These are phyloP conservation scores for Acorus gramineus DNA, from an alignment of 106 monocot genomes.

Conservation along the genomic window DNA sequence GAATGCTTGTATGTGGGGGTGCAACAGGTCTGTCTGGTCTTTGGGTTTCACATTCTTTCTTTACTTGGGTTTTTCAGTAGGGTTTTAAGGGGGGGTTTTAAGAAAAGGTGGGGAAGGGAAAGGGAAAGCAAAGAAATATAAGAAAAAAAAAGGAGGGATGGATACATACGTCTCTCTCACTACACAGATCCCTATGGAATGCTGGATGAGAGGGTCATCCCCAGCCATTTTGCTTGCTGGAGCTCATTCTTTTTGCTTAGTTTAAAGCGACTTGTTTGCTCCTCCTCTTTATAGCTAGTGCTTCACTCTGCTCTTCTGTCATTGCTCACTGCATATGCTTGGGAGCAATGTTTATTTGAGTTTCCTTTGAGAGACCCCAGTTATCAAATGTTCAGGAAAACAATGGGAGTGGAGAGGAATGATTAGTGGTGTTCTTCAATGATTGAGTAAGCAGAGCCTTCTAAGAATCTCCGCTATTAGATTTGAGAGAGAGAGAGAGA, in stretches of 20 bases:
- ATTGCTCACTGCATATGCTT: no score
- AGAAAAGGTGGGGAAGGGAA: no score
- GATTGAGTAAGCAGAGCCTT: slow-evolving; percentile 5
- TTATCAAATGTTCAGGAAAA: no score
- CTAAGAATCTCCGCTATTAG: neutral
- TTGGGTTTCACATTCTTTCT: no score
- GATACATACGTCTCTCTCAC: neutral
- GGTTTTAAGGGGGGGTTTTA: no score
- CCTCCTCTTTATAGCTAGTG: neutral
- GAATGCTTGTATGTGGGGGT: no score
- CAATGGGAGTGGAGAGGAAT: neutral
- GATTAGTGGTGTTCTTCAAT: neutral
- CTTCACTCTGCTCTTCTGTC: no score
- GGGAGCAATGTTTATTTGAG: no score
- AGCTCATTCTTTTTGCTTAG: slow-evolving; percentile 29
- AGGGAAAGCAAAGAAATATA: neutral
- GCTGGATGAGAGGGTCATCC: neutral
- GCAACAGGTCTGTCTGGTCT: no score
- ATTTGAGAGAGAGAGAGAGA: slow-evolving; percentile 4
- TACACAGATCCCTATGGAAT: slow-evolving; percentile 8
- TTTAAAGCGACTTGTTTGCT: slow-evolving; percentile 8
- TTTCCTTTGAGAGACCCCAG: no score
- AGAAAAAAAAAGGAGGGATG: neutral
- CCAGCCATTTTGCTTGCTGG: slow-evolving; percentile 9
- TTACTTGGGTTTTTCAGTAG: no score